Evolutionary conservation across 306 rosid genomes (phyloP).

Genomic region (Fragaria vesca): DNA sequence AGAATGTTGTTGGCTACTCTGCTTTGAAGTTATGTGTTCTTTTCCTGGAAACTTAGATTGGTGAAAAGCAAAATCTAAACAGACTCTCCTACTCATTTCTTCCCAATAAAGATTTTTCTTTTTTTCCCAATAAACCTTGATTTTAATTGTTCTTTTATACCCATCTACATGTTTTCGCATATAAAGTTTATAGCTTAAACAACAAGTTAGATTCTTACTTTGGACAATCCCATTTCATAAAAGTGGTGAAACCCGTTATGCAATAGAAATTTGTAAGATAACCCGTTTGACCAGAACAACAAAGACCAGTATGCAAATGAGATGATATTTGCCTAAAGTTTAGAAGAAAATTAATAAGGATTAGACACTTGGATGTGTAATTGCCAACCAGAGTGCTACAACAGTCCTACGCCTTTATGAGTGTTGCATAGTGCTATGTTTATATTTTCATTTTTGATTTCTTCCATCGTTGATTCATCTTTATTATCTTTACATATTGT

Average conservation of each 20-base stretch:
- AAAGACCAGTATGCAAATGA: not conserved
- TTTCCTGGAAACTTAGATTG: slow-evolving; percentile 30
- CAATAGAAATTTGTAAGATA: not conserved
- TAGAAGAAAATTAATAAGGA: not conserved
- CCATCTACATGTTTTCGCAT: not conserved
- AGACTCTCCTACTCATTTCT: slow-evolving; percentile 25
- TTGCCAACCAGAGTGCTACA: slow-evolving; percentile 25
- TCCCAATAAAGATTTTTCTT: slow-evolving; percentile 8
- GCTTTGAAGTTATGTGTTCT: too few relatives aligned
- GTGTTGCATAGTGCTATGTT: slow-evolving; percentile 52
- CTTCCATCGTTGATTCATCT: too few relatives aligned
- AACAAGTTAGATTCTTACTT: not conserved
- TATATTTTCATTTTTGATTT: not conserved
- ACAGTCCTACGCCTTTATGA: slow-evolving; percentile 39
- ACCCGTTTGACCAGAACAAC: not conserved
- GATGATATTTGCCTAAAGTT: not conserved
- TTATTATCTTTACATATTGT: too few relatives aligned
- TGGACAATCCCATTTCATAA: too few relatives aligned
- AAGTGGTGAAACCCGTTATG: not conserved
- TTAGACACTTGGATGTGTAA: not conserved
- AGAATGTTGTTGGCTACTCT: too few relatives aligned
- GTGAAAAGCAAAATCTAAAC: slow-evolving; percentile 48
- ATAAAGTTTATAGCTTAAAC: not conserved
- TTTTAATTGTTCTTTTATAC: not conserved
- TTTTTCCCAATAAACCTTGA: slow-evolving; percentile 9